Conservation (phyloP, 352 stramenopile species). For the Phytophthora citricola region DNA sequence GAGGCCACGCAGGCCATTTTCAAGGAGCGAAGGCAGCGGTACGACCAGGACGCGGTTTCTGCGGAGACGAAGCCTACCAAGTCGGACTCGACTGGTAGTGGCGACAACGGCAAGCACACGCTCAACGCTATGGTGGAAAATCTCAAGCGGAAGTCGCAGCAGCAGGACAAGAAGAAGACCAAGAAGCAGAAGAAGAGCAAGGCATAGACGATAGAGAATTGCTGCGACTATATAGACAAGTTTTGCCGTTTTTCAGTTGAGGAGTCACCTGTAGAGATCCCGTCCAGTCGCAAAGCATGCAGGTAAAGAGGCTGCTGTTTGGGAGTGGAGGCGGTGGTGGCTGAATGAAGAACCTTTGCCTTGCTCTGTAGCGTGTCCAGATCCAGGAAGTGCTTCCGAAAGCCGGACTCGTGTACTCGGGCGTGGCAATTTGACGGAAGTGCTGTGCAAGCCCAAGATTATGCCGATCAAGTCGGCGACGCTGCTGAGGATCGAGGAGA, state of each 20-base stretch:
- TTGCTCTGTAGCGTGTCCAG: constrained; percentile 59
- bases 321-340: background rate
- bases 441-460: constrained; percentile 92
- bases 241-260: constrained; percentile 14
- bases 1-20: constrained; percentile 85
- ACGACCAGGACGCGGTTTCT: constrained; percentile 35
- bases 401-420: constrained; percentile 89
- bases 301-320: constrained; percentile 15
- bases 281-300: constrained; percentile 16
- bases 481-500: constrained; percentile 86
- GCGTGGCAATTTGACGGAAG: constrained; percentile 81
- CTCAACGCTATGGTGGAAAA: constrained; percentile 83
- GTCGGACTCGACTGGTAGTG: constrained; percentile 9
- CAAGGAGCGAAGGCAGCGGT: constrained; percentile 74
- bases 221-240: constrained; percentile 16
- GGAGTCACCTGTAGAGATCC: constrained; percentile 18
- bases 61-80: constrained; percentile 8
- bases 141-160: constrained; percentile 79
- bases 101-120: constrained; percentile 42
- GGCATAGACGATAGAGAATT: constrained; percentile 20
- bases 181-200: constrained; percentile 71
- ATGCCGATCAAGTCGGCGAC: constrained; percentile 90
- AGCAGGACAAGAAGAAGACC: constrained; percentile 48
- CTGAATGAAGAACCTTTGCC: background rate
- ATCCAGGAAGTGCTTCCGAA: constrained; percentile 89